These are phyloP conservation scores for Silene uniflora DNA, from an alignment of 148 eudicot genomes.

Conservation along the genomic window DNA sequence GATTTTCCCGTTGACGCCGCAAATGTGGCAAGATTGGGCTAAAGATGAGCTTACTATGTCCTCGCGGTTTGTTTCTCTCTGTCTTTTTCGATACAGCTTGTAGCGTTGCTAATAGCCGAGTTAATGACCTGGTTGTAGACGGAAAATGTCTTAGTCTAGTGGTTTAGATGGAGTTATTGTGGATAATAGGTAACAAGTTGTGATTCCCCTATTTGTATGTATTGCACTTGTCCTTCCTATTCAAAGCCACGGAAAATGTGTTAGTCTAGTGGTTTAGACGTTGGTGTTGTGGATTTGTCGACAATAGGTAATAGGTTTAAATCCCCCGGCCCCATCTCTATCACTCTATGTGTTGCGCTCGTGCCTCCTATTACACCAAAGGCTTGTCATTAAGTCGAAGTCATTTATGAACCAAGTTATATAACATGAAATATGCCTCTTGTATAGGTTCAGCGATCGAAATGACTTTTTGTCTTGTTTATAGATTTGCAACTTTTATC, in stretches of 20 bases:
- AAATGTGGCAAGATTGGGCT: constrained; percentile 95
- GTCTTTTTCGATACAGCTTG: too few relatives aligned
- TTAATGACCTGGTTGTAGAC: too few relatives aligned
- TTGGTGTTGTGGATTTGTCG: neutral
- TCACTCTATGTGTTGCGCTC: neutral
- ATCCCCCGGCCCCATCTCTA: neutral
- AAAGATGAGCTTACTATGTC: constrained; percentile 64
- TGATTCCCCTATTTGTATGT: too few relatives aligned
- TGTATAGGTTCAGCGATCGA: too few relatives aligned
- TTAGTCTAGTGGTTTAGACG: neutral
- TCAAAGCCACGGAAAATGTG: neutral
- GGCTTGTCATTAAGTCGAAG: neutral
- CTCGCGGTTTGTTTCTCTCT: constrained; percentile 43
- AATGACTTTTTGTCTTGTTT: too few relatives aligned
- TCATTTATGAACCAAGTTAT: too few relatives aligned
- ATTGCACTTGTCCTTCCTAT: too few relatives aligned
- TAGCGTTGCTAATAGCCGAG: neutral
- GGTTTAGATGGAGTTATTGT: neutral
- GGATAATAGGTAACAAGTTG: neutral
- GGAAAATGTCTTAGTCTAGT: neutral
- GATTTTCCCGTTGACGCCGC: constrained; percentile 65
- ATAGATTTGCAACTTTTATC: neutral
- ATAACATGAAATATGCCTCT: too few relatives aligned
- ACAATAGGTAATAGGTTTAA: too few relatives aligned
- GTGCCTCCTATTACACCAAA: neutral